phyloP scores from a whole-genome alignment of 169 alveolate species.

The Eimeria mitis region DNA sequence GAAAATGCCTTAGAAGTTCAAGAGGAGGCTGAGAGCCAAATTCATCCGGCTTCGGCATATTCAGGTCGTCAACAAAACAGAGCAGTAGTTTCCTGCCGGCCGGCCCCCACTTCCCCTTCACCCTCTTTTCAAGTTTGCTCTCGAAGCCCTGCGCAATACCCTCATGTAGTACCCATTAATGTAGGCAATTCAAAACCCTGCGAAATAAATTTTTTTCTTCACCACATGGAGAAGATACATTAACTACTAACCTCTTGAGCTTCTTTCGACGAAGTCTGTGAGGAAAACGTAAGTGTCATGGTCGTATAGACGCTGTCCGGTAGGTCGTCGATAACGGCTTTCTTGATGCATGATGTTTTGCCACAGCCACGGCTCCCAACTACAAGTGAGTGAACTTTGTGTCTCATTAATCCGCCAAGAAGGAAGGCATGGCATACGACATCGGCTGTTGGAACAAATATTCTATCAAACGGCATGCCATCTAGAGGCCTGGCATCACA shows the following conservation, averaged over 20 bases:
- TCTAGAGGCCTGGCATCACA: conserved; percentile 91
- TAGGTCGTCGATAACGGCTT: conserved; percentile 87
- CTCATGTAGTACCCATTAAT: neutral
- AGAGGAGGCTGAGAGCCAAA: conserved; percentile 98
- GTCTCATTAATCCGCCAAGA: conserved; percentile 88
- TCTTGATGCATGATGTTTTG: conserved; percentile 94
- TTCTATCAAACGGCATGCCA: conserved; percentile 92
- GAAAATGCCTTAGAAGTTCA: conserved; percentile 96
- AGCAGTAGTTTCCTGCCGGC: conserved; percentile 94
- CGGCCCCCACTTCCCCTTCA: conserved; percentile 96
- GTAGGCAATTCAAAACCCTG: neutral
- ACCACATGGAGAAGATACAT: conserved; percentile 86
- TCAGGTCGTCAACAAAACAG: conserved; percentile 96
- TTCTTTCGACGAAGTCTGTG: conserved; percentile 91
- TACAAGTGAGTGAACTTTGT: conserved; percentile 89
- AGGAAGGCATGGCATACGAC: conserved; percentile 92
- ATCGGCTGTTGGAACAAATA: conserved; percentile 97
- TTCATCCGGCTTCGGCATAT: conserved; percentile 97
- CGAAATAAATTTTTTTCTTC: conserved; percentile 81
- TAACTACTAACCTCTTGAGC: conserved; percentile 84
- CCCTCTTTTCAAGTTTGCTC: conserved; percentile 94
- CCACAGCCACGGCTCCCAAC: conserved; percentile 98
- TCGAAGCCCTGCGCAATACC: conserved; percentile 91
- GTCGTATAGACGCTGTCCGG: conserved; percentile 88
- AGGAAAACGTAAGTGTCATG: conserved; percentile 94